Base-by-base conservation (phyloP, 768 basidiomycete species). In the Botryobasidium botryosum region DNA sequence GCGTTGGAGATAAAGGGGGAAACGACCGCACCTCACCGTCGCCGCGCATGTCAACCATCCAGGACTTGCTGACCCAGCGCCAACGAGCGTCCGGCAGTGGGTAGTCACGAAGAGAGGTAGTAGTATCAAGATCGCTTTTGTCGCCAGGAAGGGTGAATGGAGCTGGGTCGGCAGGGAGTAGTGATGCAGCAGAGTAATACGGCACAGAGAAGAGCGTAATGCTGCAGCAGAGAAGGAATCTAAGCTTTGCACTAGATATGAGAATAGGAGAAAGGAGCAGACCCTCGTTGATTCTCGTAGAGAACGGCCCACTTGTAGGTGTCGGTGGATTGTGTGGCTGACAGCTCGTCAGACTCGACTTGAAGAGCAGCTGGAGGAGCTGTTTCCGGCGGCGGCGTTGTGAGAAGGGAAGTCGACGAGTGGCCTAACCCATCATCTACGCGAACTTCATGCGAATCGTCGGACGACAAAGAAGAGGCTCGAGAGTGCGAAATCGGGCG, bases 21-120 rank as follows among this genome's bases (percentile, higher is more conserved):
- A n/a, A n/a, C n/a, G 79, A 70, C 52, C 84, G 79, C 2, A 84
- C 77, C 53, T 78, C 71, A 41, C 80, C 79, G 52, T 80, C 74
- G 24, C 74, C 71, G 33, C 78, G 79, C 83, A 87, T 86, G 62
- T 87, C 84, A 47, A 86, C 73, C 79, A 86, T 80, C 83, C 83
- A 87, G 5, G 70, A 60, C 35, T 71, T 71, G 33, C 79, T 82
- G 1, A 84, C 74, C 83, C 83, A 87, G 42, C 62, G 69, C 84
- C 84, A 87, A 18, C 68, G 70, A 20, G 80, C 82, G 51, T 85
- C 79, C 2, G 83, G 83, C 21, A 86, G 68, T 6, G 79, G 78
- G 53, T 78, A 87, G 45, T 69, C 68, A 3, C 61, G 57, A 4
- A 82, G 67, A 6, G 74, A 59, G 25, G 51, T 50, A 24, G 62